A percentile compares a stretch with the other conserved stretches of the same genome.
These are phyloP conservation scores for Irpex lacteus DNA, from an alignment of 1,284 basidiomycete species.

Conservation along the genomic window DNA sequence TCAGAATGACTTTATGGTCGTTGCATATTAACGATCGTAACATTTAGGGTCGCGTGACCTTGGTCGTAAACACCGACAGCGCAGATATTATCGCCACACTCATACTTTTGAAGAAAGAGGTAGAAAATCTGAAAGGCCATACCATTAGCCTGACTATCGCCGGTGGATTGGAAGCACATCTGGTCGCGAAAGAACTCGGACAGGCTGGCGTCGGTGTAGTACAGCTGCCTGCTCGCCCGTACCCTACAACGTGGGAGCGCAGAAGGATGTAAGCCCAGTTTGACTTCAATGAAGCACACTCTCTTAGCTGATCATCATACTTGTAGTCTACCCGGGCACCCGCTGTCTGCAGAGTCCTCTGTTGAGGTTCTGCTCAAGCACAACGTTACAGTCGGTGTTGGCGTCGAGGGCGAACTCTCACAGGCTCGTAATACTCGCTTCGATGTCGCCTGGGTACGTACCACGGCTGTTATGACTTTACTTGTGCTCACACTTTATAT, in stretches of 20 bases:
- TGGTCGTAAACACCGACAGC: conserved; percentile 55
- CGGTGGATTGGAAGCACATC: conserved; percentile 73
- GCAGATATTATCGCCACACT: conserved; percentile 82
- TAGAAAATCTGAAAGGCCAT: conserved; percentile 45
- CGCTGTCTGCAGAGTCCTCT: conserved; percentile 64
- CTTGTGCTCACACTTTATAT: conserved; percentile 9
- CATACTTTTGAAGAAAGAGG: conserved; percentile 70
- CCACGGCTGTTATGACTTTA: neutral
- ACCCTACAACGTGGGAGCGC: conserved; percentile 58
- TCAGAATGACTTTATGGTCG: neutral
- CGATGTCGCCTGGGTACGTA: conserved; percentile 54
- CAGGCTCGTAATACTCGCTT: conserved; percentile 59
- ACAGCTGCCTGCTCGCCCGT: conserved; percentile 55
- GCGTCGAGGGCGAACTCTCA: conserved; percentile 48
- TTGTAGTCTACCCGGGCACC: conserved; percentile 63
- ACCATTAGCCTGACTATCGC: conserved; percentile 56
- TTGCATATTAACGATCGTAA: neutral
- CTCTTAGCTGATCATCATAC: conserved; percentile 17
- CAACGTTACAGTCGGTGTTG: conserved; percentile 76
- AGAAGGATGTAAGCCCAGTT: conserved; percentile 40
- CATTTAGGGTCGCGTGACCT: conserved; percentile 44
- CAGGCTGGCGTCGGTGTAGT: conserved; percentile 74
- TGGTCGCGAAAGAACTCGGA: conserved; percentile 74
- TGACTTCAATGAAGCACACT: neutral
- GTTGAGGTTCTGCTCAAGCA: conserved; percentile 60